Base-by-base conservation (phyloP, 2,329 filamentous ascomycete species). In the Lachnellula cervina region DNA sequence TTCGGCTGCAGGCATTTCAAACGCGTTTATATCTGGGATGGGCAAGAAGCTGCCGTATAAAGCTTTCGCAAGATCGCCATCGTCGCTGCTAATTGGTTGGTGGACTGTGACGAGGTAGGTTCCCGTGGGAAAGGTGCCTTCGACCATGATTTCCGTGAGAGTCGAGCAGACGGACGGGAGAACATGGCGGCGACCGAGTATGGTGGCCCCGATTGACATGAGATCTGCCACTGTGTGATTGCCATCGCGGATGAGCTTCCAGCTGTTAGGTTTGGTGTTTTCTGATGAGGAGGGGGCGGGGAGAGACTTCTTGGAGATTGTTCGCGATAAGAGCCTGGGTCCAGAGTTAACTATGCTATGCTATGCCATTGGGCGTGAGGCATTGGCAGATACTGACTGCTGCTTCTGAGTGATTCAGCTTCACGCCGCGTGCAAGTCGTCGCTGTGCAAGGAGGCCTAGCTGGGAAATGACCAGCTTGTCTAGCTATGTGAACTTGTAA, bases 51-150 rank as follows among this genome's bases (percentile, higher is more conserved):
- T 93, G 25, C 91, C 91, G 71, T 97, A 97, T 3, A 97, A 77
- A 1, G 93, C 93, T 66, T 86, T 86, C n/a, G 83, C 84, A 35
- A 97, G 77, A 71, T 97, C 86, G 5, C 92, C 93, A 69, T 97
- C 88, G 62, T 96, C 87, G 58, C 84, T 86, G 62, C 85, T 84
- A 72, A 97, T 88, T 25, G 93, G 93, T 69, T 95, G 84, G 73
- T 96, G 90, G 17, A 97, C 90, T 0, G 93, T 97, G 37, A 97
- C 92, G 42, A 97, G 84, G 69, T 96, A 97, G 2, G 92, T 96
- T 53, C 93, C 93, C 6, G 83, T 87, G 28, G 84, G 87, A 69
- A 97, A 97, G 2, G 92, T 97, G 57, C 93, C 93, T 74, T 97
- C 93, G 62, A 97, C 89, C 78, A 95, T 90, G 64, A 97, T 82